Evolutionary conservation across 1,139 yeast species (phyloP).

Genomic region (Dujonia santamariae): DNA sequence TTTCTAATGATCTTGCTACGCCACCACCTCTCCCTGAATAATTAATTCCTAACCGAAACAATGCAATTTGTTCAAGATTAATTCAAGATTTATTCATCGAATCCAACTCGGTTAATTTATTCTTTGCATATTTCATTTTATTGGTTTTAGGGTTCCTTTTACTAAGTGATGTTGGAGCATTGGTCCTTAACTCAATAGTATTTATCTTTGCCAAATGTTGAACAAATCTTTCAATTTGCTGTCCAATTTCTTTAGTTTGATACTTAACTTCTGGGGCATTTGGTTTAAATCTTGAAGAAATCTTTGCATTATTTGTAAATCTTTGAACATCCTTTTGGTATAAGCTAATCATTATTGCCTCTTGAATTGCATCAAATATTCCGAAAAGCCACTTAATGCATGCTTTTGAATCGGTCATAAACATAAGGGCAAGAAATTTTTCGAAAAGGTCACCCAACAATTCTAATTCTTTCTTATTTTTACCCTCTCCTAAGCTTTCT

Average conservation of each 20-base stretch:
- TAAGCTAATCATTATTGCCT: constrained; percentile 8
- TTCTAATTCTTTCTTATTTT: constrained; percentile 9
- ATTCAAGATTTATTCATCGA: too few species aligned
- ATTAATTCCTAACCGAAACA: too few species aligned
- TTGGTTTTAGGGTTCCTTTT: too few species aligned
- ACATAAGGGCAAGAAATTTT: constrained; percentile 12
- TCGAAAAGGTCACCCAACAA: constrained; percentile 15
- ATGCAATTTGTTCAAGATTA: neutral
- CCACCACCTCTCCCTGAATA: constrained; percentile 1
- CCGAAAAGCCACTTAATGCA: constrained; percentile 14
- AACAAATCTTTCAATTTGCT: constrained; percentile 92
- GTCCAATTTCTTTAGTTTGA: constrained; percentile 73
- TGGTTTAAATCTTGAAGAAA: constrained; percentile 4
- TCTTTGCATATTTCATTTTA: too few species aligned
- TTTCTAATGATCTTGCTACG: constrained; percentile 8
- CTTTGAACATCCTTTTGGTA: constrained; percentile 6
- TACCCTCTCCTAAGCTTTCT: constrained; percentile 3
- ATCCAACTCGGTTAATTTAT: too few species aligned
- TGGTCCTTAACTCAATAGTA: neutral
- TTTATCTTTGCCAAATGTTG: constrained; percentile 50
- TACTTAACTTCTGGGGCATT: constrained; percentile 3
- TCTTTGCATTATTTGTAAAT: constrained; percentile 3
- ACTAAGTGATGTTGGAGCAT: too few species aligned
- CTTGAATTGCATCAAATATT: constrained; percentile 10
- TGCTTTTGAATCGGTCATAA: constrained; percentile 11